Conservation (phyloP, 2,329 filamentous ascomycete genomes). For the Laburnicola sp. region DNA sequence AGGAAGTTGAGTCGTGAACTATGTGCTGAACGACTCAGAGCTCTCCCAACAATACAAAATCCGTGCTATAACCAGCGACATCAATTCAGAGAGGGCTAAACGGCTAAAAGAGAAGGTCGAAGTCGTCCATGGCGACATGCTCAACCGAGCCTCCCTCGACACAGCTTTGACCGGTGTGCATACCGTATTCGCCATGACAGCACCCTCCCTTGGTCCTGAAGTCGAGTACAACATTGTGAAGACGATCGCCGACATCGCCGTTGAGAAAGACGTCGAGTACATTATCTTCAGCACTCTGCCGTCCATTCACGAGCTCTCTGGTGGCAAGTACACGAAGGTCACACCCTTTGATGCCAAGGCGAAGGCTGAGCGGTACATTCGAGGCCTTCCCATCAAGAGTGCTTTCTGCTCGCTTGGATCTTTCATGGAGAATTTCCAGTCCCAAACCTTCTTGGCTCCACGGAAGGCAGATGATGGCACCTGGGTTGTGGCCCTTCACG, state of each 20-base stretch:
- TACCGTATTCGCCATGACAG: conserved; percentile 56
- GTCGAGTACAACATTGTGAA: conserved; percentile 39
- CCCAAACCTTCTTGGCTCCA: conserved; percentile 29
- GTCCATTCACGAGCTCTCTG: conserved; percentile 34
- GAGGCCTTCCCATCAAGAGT: conserved; percentile 41
- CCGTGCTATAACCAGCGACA: conserved; percentile 56
- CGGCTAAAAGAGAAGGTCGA: conserved; percentile 37
- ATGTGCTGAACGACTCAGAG: conserved; percentile 50
- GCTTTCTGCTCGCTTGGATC: conserved; percentile 17
- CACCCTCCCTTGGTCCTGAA: conserved; percentile 27
- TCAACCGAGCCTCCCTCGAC: conserved; percentile 45
- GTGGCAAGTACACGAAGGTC: conserved; percentile 41
- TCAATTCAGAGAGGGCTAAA: conserved; percentile 38
- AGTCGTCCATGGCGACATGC: conserved; percentile 49
- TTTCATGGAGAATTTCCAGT: conserved; percentile 20
- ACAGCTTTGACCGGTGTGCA: conserved; percentile 51
- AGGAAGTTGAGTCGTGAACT: conserved; percentile 53
- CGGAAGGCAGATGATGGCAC: conserved; percentile 36
- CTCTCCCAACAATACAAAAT: conserved; percentile 54
- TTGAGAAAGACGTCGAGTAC: conserved; percentile 43
- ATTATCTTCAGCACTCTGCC: conserved; percentile 49
- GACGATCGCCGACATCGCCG: conserved; percentile 45
- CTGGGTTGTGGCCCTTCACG: conserved; percentile 24
- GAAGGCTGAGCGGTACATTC: conserved; percentile 55
- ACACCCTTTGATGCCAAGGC: conserved; percentile 50